Percentiles rank a stretch among this genome's conserved stretches.
Evolutionary conservation across 2,329 filamentous ascomycete genomes (phyloP).

Genomic region (Chaetomium strumarium): DNA sequence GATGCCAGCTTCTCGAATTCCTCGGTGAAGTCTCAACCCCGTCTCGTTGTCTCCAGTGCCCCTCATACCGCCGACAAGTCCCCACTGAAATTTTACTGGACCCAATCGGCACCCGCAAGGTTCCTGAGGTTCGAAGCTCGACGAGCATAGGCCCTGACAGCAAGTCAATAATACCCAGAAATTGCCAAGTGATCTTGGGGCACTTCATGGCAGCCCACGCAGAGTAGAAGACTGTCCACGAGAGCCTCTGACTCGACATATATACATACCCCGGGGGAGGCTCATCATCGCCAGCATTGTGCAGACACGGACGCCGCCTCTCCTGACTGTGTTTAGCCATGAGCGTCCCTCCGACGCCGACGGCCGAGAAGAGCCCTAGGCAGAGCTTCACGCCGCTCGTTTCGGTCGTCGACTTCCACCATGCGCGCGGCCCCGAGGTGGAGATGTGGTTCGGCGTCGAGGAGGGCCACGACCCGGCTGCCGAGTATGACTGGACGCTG

Average conservation of each 20-base stretch:
- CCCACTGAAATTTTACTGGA: neutral
- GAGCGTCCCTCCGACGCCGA: conserved; percentile 14
- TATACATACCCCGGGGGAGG: no score
- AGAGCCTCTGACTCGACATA: no score
- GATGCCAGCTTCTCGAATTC: neutral
- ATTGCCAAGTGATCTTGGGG: no score
- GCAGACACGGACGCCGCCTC: neutral
- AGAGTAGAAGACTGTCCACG: no score
- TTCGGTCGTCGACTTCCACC: conserved; percentile 77
- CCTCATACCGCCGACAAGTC: neutral
- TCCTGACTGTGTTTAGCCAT: neutral
- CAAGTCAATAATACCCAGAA: no score
- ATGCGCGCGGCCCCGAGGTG: conserved; percentile 84
- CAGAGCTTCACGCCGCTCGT: conserved; percentile 61
- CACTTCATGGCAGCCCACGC: no score
- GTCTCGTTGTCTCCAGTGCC: neutral
- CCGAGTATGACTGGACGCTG: conserved; percentile 82
- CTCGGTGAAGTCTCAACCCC: no score
- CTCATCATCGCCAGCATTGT: no score
- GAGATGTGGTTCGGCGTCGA: conserved; percentile 81
- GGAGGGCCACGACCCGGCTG: conserved; percentile 70
- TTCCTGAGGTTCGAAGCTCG: no score
- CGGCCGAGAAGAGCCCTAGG: neutral
- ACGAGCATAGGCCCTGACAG: no score
- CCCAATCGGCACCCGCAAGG: neutral